Percentiles rank a stretch among this genome's conserved stretches.
Conservation (phyloP, 2,329 filamentous ascomycete species). For the Nemania sp. region DNA sequence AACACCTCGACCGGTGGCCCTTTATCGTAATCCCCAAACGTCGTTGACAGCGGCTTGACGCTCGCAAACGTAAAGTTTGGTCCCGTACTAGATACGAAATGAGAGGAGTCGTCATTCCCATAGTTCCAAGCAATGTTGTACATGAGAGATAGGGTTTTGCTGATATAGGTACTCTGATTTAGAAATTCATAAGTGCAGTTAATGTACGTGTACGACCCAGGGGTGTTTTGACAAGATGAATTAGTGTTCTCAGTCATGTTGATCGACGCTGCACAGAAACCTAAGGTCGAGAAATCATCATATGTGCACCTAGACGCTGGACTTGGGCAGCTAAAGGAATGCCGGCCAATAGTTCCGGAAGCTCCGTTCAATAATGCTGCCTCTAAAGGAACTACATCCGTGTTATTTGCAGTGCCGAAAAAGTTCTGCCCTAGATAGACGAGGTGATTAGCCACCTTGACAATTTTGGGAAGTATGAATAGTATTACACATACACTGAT, state of each 20-base stretch:
- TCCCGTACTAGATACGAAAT: not conserved
- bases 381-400: not conserved
- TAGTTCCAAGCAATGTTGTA: not conserved
- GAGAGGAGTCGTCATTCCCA: not conserved
- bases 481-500: constrained; percentile 6
- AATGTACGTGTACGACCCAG: not conserved
- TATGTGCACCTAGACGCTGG: constrained; percentile 5
- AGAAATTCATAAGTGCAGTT: not conserved
- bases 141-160: not conserved
- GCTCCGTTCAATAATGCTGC: constrained; percentile 3
- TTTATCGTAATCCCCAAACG: not conserved
- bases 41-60: not conserved
- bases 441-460: not conserved
- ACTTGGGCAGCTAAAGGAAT: constrained; percentile 1
- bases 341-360: not conserved
- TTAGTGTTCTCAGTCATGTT: not conserved
- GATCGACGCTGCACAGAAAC: not conserved
- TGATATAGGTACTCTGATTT: not conserved
- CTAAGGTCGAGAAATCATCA: constrained; percentile 13
- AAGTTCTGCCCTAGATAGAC: not conserved
- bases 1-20: not conserved
- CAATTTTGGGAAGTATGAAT: not conserved
- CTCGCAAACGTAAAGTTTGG: not conserved
- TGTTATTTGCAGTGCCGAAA: constrained; percentile 7
- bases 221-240: not conserved